Conservation (phyloP, 768 basidiomycete genomes). For the Tulasnella sp. region DNA sequence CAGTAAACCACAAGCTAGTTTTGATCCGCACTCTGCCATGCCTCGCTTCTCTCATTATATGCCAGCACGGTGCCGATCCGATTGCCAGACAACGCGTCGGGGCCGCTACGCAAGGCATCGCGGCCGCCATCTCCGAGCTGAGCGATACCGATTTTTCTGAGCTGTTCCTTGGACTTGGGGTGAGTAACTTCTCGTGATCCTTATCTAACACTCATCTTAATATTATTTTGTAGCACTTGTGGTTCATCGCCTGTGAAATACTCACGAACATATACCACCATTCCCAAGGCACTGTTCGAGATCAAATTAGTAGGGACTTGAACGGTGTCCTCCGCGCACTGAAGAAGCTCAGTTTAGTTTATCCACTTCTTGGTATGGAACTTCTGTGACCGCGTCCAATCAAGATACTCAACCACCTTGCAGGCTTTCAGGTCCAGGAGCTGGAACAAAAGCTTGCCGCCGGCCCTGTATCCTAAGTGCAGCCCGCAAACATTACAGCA, state of each 20-base stretch:
- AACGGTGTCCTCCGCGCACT: not conserved
- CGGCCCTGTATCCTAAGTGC: not conserved
- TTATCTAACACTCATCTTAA: not conserved
- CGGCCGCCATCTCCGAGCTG: not conserved
- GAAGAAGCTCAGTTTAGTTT: conserved; percentile 6
- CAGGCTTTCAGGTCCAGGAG: not conserved
- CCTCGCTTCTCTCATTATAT: not conserved
- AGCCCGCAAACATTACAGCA: not conserved
- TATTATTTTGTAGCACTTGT: not conserved
- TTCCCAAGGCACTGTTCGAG: not conserved
- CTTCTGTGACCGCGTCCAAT: not conserved
- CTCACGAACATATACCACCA: not conserved
- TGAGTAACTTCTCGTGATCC: not conserved
- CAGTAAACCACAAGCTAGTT: conserved; percentile 6
- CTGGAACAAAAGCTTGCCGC: not conserved
- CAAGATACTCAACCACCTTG: not conserved
- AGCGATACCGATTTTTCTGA: not conserved
- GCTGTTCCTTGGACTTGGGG: conserved; percentile 6
- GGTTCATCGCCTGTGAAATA: conserved; percentile 4
- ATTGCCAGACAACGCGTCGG: not conserved
- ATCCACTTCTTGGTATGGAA: conserved; percentile 7
- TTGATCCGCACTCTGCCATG: conserved; percentile 7
- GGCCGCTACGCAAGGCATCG: not conserved
- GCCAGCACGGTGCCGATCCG: conserved; percentile 6
- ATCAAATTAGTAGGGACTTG: not conserved